Evolutionary conservation across 208 protist genomes (phyloP).

Genomic region (Leishmania amazonensis): DNA sequence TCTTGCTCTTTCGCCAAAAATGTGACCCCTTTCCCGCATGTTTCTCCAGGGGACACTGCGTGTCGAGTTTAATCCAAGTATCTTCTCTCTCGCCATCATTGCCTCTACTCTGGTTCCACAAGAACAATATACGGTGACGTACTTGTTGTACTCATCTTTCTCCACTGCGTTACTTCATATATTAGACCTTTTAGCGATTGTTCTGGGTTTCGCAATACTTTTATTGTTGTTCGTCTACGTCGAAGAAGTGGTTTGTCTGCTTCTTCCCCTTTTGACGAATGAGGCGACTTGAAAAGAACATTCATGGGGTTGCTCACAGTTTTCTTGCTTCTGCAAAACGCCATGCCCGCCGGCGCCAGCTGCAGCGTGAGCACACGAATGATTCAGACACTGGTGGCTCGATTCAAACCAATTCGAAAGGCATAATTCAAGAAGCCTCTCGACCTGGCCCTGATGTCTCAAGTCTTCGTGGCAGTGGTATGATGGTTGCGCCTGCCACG

Average conservation of each 20-base stretch:
- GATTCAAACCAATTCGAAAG: not conserved
- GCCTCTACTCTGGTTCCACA: not conserved
- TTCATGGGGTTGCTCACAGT: not conserved
- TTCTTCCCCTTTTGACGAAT: not conserved
- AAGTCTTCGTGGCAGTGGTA: conserved; percentile 22
- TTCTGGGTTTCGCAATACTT: not conserved
- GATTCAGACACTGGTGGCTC: not conserved
- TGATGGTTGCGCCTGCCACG: conserved; percentile 52
- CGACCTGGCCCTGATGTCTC: conserved; percentile 12
- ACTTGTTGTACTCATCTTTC: not conserved
- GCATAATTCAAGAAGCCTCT: not conserved
- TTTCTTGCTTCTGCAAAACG: conserved; percentile 4
- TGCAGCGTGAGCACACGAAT: not conserved
- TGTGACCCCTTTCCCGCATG: not conserved
- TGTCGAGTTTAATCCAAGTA: not conserved
- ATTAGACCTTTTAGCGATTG: not conserved
- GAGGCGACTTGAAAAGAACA: conserved; percentile 3
- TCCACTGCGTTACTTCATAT: not conserved
- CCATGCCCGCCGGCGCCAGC: conserved; percentile 24
- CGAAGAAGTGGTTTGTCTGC: not conserved
- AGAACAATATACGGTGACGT: not conserved
- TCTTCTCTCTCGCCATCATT: not conserved
- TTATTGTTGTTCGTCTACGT: not conserved
- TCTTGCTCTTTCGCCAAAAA: not conserved
- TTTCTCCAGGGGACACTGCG: not conserved